Percentiles rank a stretch among this genome's conserved stretches.
Evolutionary conservation across 768 basidiomycete species (phyloP).

Genomic region (Cantharellus cinnabarinus): DNA sequence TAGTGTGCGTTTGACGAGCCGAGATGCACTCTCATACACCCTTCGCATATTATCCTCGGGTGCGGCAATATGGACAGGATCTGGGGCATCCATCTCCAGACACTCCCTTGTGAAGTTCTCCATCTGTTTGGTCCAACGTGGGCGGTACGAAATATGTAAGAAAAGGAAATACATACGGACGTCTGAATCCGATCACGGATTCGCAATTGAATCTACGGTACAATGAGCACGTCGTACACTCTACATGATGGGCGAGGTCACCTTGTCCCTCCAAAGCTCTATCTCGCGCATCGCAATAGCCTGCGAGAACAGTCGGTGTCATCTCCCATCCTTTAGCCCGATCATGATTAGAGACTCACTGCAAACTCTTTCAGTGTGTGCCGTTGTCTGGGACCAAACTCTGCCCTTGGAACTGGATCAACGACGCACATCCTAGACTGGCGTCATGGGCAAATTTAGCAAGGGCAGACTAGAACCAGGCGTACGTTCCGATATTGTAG

Average conservation of each 20-base stretch:
- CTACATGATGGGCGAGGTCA: constrained; percentile 11
- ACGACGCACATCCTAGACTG: constrained; percentile 50
- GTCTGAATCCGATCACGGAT: constrained; percentile 82
- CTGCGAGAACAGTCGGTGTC: constrained; percentile 12
- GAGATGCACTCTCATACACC: constrained; percentile 78
- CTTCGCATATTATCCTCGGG: constrained; percentile 48
- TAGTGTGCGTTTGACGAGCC: constrained; percentile 71
- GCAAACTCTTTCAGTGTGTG: constrained; percentile 93
- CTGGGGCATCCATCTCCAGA: constrained; percentile 63
- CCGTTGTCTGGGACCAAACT: constrained; percentile 73
- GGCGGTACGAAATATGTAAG: not conserved
- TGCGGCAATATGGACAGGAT: constrained; percentile 14
- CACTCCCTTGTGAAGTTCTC: constrained; percentile 90
- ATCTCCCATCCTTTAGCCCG: not conserved
- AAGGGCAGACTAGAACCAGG: not conserved
- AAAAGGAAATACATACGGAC: constrained; percentile 31
- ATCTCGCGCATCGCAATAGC: constrained; percentile 87
- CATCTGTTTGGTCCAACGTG: constrained; percentile 33
- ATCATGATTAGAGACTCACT: constrained; percentile 14
- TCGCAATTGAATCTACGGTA: constrained; percentile 56
- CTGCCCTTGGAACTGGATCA: constrained; percentile 60
- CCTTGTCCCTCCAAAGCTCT: constrained; percentile 91
- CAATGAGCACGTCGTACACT: not conserved
- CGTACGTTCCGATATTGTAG: constrained; percentile 68
- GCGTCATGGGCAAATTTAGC: not conserved